Conservation (phyloP, 768 basidiomycete species). For the Plicaturopsis crispa region DNA sequence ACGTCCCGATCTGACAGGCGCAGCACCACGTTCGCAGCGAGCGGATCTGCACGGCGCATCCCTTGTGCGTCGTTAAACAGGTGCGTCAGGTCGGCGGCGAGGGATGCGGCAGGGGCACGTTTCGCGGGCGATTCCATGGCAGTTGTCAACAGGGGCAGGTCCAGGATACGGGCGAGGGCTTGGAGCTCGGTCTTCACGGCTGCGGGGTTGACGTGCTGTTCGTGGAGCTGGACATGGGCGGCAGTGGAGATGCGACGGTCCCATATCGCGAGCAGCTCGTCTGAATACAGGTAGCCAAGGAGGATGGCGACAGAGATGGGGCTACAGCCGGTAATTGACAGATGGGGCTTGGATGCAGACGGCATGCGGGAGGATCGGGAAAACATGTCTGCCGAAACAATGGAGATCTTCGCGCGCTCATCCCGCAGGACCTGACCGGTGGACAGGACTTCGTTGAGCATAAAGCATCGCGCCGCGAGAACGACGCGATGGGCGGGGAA, state of each 20-base stretch:
- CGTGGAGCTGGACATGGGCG: constrained; percentile 31
- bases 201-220: constrained; percentile 31
- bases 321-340: constrained; percentile 49
- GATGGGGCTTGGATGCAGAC: constrained; percentile 13
- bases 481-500: constrained; percentile 62
- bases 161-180: constrained; percentile 47
- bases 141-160: constrained; percentile 43
- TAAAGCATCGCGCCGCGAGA: constrained; percentile 50
- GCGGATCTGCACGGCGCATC: constrained; percentile 14
- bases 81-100: constrained; percentile 39
- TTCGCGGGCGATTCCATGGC: constrained; percentile 61
- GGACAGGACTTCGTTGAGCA: constrained; percentile 35
- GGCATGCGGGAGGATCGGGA: constrained; percentile 6
- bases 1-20: constrained; percentile 62
- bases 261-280: constrained; percentile 78
- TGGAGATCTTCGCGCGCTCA: constrained; percentile 18
- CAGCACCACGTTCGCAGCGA: constrained; percentile 64
- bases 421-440: constrained; percentile 23
- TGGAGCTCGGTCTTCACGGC: constrained; percentile 60
- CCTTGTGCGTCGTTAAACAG: constrained; percentile 25
- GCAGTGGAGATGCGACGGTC: constrained; percentile 56
- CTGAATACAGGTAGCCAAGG: constrained; percentile 83
- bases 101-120: constrained; percentile 36
- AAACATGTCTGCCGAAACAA: constrained; percentile 15
- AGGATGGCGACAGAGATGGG: constrained; percentile 68